Percentiles rank a stretch among this genome's conserved stretches.
Conservation (phyloP, 2,329 filamentous ascomycete species). For the Dothistroma septosporum region DNA sequence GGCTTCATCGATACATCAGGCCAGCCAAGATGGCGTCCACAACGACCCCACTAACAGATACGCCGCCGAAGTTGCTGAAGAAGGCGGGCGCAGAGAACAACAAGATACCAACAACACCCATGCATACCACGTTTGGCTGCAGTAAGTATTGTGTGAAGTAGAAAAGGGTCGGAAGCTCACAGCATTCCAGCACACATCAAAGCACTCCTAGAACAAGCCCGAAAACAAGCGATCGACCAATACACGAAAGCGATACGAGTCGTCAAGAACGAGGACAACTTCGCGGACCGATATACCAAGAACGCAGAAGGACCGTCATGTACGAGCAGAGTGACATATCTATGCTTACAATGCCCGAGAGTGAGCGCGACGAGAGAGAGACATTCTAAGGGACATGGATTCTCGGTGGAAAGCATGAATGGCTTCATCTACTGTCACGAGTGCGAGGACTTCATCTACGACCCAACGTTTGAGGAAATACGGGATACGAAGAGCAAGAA, state of each 20-base stretch:
- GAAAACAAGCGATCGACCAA: constrained; percentile 64
- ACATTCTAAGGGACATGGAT: constrained; percentile 69
- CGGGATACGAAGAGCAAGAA: constrained; percentile 58
- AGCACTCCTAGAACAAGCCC: constrained; percentile 61
- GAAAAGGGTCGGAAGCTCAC: background rate
- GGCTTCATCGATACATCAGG: background rate
- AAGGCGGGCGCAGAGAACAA: constrained; percentile 29
- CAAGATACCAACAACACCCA: constrained; percentile 37
- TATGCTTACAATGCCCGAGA: constrained; percentile 68
- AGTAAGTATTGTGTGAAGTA: constrained; percentile 11
- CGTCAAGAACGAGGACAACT: constrained; percentile 65
- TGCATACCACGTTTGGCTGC: constrained; percentile 24
- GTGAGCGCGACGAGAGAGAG: constrained; percentile 65
- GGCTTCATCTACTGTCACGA: constrained; percentile 75
- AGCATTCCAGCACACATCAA: constrained; percentile 63
- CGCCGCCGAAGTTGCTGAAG: constrained; percentile 42
- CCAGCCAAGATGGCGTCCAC: constrained; percentile 22
- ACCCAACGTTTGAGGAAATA: constrained; percentile 72
- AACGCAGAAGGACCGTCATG: constrained; percentile 19
- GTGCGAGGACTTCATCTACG: constrained; percentile 78
- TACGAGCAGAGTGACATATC: constrained; percentile 45
- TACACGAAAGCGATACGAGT: constrained; percentile 69
- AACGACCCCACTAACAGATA: constrained; percentile 38
- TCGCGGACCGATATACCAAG: constrained; percentile 66
- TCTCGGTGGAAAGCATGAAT: constrained; percentile 73